phyloP scores from a whole-genome alignment of 2,329 filamentous ascomycete species.

The Penicillium italicum region DNA sequence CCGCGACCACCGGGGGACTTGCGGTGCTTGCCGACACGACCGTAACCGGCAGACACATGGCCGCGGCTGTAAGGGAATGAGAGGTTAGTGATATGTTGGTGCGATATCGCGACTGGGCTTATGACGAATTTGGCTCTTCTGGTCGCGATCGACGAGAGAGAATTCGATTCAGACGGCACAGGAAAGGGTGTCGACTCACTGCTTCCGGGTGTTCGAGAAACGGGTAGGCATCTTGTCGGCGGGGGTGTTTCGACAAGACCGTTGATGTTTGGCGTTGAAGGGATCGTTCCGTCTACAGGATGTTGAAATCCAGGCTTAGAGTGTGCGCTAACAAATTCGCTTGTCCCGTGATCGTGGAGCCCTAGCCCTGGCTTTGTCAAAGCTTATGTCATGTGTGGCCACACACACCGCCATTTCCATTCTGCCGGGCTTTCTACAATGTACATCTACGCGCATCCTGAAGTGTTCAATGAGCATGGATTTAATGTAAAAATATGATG shows the following conservation, averaged over 20 bases:
- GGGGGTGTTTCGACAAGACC: conserved; percentile 42
- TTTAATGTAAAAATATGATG: neutral
- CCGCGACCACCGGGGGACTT: conserved; percentile 78
- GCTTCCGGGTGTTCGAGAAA: conserved; percentile 50
- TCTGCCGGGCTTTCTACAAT: conserved; percentile 3
- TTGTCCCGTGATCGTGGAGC: conserved; percentile 36
- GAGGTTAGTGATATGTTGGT: conserved; percentile 19
- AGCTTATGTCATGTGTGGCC: neutral
- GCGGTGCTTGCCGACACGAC: conserved; percentile 98
- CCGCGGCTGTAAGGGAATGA: conserved; percentile 64
- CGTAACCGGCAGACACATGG: conserved; percentile 97
- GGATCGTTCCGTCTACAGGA: conserved; percentile 30
- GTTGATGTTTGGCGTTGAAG: conserved; percentile 37
- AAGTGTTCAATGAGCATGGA: neutral
- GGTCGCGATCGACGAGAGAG: conserved; percentile 13
- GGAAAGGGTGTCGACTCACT: conserved; percentile 39
- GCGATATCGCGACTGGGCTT: conserved; percentile 10
- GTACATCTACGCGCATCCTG: neutral
- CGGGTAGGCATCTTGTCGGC: conserved; percentile 51
- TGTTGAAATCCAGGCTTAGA: conserved; percentile 40
- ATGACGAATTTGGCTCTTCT: conserved; percentile 19
- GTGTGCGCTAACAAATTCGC: conserved; percentile 39
- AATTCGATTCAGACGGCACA: conserved; percentile 17
- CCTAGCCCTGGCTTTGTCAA: conserved; percentile 21
- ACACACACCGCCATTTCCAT: neutral